Base-by-base conservation (phyloP, 1,139 yeast genomes). In the Kodamaea sp. region DNA sequence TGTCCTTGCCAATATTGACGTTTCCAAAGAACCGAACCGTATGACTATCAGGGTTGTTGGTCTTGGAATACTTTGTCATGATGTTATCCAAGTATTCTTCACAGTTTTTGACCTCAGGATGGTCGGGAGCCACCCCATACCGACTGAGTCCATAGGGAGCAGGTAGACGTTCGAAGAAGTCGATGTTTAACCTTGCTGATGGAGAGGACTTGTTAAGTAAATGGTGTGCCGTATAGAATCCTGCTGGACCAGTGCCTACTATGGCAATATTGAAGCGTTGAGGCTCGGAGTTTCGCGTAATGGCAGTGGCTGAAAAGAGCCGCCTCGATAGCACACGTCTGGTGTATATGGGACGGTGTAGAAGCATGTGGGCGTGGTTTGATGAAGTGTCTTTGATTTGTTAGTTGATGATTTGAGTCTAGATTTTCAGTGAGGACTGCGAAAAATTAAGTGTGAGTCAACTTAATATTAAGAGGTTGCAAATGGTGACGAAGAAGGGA, bases 71-170 rank as follows among this genome's bases (percentile, higher is more conserved):
- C n/a, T 37, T 32, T 14, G 51, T 44, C 52, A 83, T 83, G 19
- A 84, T 73, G 39, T 80, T 79, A 5, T 73, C 73, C 54, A 94
- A 81, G 37, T 89, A 82, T 15, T 85, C 94, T 56, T 88, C 89
- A 51, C 94, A 84, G 43, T 80, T 81, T 57, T 92, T 92, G 24
- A 92, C 97, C 53, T 92, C 98, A 0, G 97, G 96, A 58, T 92
- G 98, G 61, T 92, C 99, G 1, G 99, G 99, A 0, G 98, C 97
- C n/a, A 92, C 97, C 1, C 99, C 99, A 54, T 78, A 90, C 27
- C 99, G 63, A 31, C 92, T 81, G 24, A 92, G 67, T 0, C 99
- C 99, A 61, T 76, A 92, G 0, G 98, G 98, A 3, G 90, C 81
- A 0, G 97, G 96, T 23, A 83, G 65, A 39, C 80, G 71, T 51